Evolutionary conservation across 2,329 filamentous ascomycete species (phyloP).

Genomic region (Hypocrella siamensis): DNA sequence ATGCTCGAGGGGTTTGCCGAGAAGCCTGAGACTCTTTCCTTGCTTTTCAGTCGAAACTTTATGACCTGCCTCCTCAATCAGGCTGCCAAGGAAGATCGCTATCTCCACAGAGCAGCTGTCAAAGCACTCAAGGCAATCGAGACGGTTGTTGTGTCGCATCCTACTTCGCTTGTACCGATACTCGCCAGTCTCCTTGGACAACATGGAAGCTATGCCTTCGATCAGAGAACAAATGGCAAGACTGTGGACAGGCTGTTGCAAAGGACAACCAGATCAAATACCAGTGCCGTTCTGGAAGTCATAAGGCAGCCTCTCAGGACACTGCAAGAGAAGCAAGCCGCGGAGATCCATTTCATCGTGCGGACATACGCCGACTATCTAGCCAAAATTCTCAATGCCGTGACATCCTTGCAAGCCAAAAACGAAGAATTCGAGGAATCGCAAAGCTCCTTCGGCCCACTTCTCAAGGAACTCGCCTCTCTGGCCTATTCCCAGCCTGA

Average conservation of each 20-base stretch:
- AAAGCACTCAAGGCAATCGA: slow-evolving; percentile 62
- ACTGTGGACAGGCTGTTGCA: slow-evolving; percentile 62
- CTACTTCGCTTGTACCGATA: slow-evolving; percentile 42
- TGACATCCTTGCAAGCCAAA: slow-evolving; percentile 9
- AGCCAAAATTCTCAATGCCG: slow-evolving; percentile 31
- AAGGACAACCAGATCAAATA: slow-evolving; percentile 38
- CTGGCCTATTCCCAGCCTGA: slow-evolving; percentile 37
- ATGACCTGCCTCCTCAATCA: slow-evolving; percentile 74
- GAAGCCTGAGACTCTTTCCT: slow-evolving; percentile 29
- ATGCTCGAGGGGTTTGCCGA: slow-evolving; percentile 42
- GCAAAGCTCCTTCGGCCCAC: slow-evolving; percentile 15
- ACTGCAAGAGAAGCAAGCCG: slow-evolving; percentile 11
- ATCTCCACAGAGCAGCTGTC: slow-evolving; percentile 63
- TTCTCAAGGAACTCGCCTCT: slow-evolving; percentile 35
- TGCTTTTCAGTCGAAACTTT: slow-evolving; percentile 69
- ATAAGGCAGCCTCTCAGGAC: slow-evolving; percentile 26
- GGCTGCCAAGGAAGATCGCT: slow-evolving; percentile 59
- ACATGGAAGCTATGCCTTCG: slow-evolving; percentile 63
- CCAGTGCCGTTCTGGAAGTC: slow-evolving; percentile 33
- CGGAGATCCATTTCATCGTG: slow-evolving; percentile 18
- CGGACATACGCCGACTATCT: slow-evolving; percentile 38
- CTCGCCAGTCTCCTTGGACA: slow-evolving; percentile 54
- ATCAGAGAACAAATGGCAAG: slow-evolving; percentile 73
- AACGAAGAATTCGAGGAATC: slow-evolving; percentile 13
- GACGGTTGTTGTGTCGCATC: slow-evolving; percentile 43